Conservation (phyloP, 1,139 yeast genomes). For the Debaryomycetaceae sp. region DNA sequence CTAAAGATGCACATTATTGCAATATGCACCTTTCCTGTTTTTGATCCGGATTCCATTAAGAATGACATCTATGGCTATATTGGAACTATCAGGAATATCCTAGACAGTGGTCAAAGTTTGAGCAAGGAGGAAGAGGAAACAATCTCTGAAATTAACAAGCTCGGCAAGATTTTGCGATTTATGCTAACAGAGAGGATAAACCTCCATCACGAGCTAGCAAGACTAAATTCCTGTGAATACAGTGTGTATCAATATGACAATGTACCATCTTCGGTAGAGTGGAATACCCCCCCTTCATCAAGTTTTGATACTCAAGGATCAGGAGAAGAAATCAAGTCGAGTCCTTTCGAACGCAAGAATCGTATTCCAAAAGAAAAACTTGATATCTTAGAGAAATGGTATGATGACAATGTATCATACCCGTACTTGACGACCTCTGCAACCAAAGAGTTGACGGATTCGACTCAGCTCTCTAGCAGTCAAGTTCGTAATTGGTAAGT, state of each 20-base stretch:
- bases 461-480: constrained; percentile 1
- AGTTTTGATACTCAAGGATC: not conserved
- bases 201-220: constrained; percentile 1
- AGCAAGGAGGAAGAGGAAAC: not conserved
- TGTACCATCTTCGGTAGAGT: not conserved
- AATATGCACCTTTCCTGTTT: constrained; percentile 13
- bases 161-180: not conserved
- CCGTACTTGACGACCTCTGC: constrained; percentile 1
- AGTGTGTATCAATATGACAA: not conserved
- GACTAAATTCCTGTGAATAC: not conserved
- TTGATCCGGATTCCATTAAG: constrained; percentile 9
- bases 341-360: not conserved
- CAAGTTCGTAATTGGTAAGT: constrained; percentile 4
- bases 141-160: constrained; percentile 1
- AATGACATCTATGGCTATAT: constrained; percentile 6
- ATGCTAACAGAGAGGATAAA: constrained; percentile 1
- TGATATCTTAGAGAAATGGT: constrained; percentile 3
- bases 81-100: constrained; percentile 3
- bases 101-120: not conserved
- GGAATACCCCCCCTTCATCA: not conserved
- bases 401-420: constrained; percentile 1
- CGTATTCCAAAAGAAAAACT: constrained; percentile 1
- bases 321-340: not conserved
- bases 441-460: not conserved
- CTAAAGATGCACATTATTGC: constrained; percentile 11